Base-by-base conservation (phyloP, 768 basidiomycete genomes). In the Tulasnella sp. region DNA sequence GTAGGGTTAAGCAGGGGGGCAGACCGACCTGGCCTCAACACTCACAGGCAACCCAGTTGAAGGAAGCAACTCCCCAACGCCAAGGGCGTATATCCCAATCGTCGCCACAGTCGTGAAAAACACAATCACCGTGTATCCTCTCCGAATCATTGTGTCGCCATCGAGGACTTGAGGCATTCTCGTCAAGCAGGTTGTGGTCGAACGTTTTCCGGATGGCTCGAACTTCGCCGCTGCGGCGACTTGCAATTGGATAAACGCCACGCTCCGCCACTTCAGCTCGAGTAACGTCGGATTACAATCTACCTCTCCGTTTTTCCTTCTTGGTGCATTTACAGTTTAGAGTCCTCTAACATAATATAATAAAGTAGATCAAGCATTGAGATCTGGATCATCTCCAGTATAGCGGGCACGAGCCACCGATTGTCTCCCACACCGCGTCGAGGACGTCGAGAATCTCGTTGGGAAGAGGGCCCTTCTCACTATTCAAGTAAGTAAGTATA, bases 401-500 rank as follows among this genome's bases (percentile, higher is more conserved):
- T 19, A 26, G 42, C 9, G 69, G 69, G 69, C 42, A 70, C 29
- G 26, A n/a, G 5, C 44, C 32, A 19, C 40, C 69, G 41, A 70
- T 62, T 7, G 52, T 14, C 42, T 35, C 44, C 75, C 75, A 75
- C 19, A 69, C 75, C 17, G 74, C 63, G 59, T 75, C 73, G 11
- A 75, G 64, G 3, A 66, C 75, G 17, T 70, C 73, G 12, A 75
- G 29, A 1, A 75, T 69, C 22, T 74, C 73, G 22, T 63, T 42
- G 12, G 75, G 73, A n/a, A 75, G 66, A 12, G 75, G 75, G 29
- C 75, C 75, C 37, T 75, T 74, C 22, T 39, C 70, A 39, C 73
- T 69, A 32, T n/a, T n/a, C 4, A 16, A 52, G 6, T n/a, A 11
- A 26, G n/a, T n/a, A 47, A 16, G 29, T n/a, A 22, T 1, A 34